Base-by-base conservation (phyloP, 306 rosid genomes). In the Lathyrus oleraceus region DNA sequence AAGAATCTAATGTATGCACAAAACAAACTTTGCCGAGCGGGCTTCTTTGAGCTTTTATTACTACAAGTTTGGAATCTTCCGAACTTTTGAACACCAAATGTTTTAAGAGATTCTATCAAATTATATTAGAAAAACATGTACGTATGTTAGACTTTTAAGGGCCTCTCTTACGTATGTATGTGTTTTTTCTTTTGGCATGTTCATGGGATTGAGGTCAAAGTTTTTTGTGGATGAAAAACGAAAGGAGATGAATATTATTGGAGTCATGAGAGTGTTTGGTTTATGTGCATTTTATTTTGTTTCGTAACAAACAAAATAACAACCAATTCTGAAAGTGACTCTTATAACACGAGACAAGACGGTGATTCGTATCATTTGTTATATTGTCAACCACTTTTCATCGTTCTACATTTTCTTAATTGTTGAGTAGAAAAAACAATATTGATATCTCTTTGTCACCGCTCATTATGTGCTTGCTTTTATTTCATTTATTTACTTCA, bases 41-140 rank as follows among this genome's bases (percentile, higher is more conserved):
- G 21, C 10, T 15, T 65, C 69, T 74, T 72, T 67, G 27, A 76
- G 61, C 78, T 68, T 72, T 82, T 60, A 45, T 71, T 61, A 47
- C 32, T 16, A 53, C 83, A 84, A 76, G 76, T 80, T 86, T 84
- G 52, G 90, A 82, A 84, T 84, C 83, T 70, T 48, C 56, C 56
- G 8, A 48, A 48, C 25, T 48, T 48, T 48, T 8, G 25, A 35
- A 1, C 39, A 35, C 10, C 10, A 35, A 35, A 35, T 35, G 39
- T 7, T 35, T 35, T 8, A 35, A 35, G 38, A 32, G 8, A 3
- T 28, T 28, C 4, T 28, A 28, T 28, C 32, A 27, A 27, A 27
- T 27, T 27, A 27, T 27, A 27, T n/a, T n/a, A n/a, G n/a, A n/a
- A n/a, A n/a, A n/a, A n/a, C n/a, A n/a, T n/a, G n/a, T n/a, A n/a